These are phyloP conservation scores for Monilinia fructicola DNA, from an alignment of 2,329 filamentous ascomycete genomes.

Conservation along the genomic window DNA sequence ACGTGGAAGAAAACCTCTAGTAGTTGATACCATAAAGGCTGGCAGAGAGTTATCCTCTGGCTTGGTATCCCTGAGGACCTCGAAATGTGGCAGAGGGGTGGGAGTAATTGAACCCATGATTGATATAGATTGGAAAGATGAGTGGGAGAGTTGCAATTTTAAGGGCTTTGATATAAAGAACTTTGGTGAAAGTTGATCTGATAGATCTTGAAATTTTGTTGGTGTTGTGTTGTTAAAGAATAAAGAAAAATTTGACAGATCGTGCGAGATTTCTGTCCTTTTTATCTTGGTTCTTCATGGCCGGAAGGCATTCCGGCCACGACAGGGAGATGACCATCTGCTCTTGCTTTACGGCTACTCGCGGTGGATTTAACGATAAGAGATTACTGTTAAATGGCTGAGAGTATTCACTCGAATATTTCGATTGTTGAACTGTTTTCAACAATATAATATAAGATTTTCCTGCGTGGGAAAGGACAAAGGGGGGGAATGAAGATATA, in stretches of 20 bases:
- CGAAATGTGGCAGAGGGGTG: conserved; percentile 46
- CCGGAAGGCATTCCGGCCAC: conserved; percentile 39
- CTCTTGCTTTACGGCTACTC: conserved; percentile 23
- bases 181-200: conserved; percentile 18
- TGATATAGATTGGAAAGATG: conserved; percentile 18
- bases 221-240: conserved; percentile 20
- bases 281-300: conserved; percentile 34
- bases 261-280: conserved; percentile 31
- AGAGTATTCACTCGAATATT: neutral
- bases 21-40: conserved; percentile 77
- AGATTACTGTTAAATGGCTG: conserved; percentile 24
- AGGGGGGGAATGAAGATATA: conserved; percentile 18
- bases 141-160: conserved; percentile 8
- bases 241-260: conserved; percentile 27
- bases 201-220: neutral
- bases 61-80: conserved; percentile 62
- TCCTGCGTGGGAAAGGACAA: neutral
- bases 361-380: conserved; percentile 31
- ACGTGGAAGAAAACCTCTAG: conserved; percentile 72
- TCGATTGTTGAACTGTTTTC: neutral
- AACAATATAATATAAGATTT: neutral
- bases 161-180: conserved; percentile 16
- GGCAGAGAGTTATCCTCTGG: conserved; percentile 63
- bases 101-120: conserved; percentile 39
- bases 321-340: conserved; percentile 26